Evolutionary conservation across 495 filamentous ascomycete species (phyloP).

Genomic region (Lepraria neglecta): DNA sequence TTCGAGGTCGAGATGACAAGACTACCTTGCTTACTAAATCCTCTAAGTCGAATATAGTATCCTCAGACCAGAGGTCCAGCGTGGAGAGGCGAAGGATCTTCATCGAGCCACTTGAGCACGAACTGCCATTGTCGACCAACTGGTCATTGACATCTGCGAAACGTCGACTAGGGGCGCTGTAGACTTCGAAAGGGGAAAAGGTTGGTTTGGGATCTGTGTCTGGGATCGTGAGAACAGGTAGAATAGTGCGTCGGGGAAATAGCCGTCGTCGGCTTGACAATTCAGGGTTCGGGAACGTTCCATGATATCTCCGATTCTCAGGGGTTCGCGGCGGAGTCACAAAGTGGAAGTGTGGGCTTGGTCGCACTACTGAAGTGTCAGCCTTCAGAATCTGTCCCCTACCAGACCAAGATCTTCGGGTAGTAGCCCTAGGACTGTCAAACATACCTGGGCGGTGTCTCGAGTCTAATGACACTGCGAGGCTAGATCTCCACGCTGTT

Average conservation of each 20-base stretch:
- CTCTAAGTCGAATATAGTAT: neutral
- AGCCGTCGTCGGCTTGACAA: slow-evolving; percentile 12
- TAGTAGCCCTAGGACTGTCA: neutral
- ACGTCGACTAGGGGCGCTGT: neutral
- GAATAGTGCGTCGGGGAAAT: slow-evolving; percentile 12
- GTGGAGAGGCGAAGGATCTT: slow-evolving; percentile 1
- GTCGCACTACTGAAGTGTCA: neutral
- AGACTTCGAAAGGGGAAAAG: neutral
- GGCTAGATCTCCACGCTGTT: neutral
- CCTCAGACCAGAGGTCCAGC: neutral
- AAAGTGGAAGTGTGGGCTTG: neutral
- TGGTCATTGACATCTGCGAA: neutral
- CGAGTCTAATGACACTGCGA: neutral
- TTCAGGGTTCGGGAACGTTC: neutral
- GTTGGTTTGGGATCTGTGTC: neutral
- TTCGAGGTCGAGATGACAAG: no score
- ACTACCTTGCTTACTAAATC: no score
- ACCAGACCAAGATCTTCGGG: neutral
- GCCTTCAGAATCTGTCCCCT: neutral
- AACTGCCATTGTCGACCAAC: neutral
- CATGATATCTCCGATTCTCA: neutral
- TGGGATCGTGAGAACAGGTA: neutral
- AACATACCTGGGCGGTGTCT: neutral
- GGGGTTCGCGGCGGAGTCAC: neutral
- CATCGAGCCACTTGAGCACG: neutral